phyloP scores from a whole-genome alignment of 441 rosid genomes.

The Erodium trifolium region DNA sequence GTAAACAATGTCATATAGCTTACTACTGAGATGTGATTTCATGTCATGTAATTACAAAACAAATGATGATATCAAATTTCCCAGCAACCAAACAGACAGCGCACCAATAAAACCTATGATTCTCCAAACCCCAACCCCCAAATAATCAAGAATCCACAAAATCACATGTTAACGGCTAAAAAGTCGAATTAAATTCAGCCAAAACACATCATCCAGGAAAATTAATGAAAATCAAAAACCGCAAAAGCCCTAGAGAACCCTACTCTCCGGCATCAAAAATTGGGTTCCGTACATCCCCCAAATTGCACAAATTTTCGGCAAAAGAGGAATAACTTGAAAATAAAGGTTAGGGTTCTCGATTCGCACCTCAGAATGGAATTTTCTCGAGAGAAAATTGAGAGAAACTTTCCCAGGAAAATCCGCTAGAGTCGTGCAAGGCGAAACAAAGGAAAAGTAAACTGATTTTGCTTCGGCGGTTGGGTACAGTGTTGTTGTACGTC shows the following conservation, averaged over 20 bases:
- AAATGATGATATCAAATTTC: not conserved
- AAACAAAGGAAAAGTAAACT: not conserved
- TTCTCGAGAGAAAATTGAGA: not conserved
- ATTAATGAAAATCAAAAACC: not conserved
- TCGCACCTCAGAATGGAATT: not conserved
- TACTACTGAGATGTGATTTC: not conserved
- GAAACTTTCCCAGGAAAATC: not conserved
- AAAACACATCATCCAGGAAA: not conserved
- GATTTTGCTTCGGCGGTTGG: slow-evolving; percentile 4
- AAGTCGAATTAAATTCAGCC: not conserved
- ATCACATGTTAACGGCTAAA: not conserved
- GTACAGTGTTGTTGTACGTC: not conserved
- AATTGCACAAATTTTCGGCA: not conserved
- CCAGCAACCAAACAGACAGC: not conserved
- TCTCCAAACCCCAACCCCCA: not conserved
- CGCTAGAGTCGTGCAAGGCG: not conserved
- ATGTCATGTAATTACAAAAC: not conserved
- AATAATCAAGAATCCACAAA: not conserved
- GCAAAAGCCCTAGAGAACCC: slow-evolving; percentile 1
- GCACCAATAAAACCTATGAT: not conserved
- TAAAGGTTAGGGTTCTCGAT: not conserved
- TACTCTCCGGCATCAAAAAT: not conserved
- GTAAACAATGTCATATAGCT: not conserved
- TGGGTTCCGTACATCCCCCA: not conserved
- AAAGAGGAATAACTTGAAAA: not conserved